Evolutionary conservation across 495 filamentous ascomycete species (phyloP).

Genomic region (Penicillium atrosanguineum): DNA sequence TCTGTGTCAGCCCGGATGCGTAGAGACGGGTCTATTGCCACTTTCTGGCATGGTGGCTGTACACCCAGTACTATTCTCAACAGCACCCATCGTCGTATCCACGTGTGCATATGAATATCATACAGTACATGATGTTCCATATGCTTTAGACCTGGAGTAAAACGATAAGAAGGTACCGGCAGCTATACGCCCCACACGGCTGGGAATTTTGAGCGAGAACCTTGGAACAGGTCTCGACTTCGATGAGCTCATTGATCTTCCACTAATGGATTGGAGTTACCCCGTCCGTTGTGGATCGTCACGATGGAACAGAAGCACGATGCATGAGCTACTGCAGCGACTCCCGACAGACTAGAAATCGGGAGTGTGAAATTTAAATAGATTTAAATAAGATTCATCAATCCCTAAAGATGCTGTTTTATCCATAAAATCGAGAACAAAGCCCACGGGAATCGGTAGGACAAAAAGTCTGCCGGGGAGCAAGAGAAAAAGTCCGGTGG

Average conservation of each 20-base stretch:
- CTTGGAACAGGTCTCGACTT: neutral
- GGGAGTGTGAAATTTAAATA: neutral
- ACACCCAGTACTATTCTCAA: no score
- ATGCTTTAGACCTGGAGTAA: no score
- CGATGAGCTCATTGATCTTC: neutral
- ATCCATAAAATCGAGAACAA: neutral
- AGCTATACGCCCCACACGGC: neutral
- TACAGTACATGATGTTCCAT: no score
- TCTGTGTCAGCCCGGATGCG: no score
- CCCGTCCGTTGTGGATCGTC: constrained; percentile 10
- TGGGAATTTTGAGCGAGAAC: neutral
- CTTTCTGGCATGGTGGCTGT: no score
- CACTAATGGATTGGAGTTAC: constrained; percentile 3
- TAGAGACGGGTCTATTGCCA: no score
- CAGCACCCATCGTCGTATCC: no score
- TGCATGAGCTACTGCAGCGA: neutral
- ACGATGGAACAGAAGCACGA: neutral
- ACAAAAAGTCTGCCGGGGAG: neutral
- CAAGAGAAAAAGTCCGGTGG: neutral
- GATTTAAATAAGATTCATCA: no score
- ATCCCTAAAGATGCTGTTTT: no score
- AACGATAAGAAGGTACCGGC: no score
- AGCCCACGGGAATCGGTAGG: neutral
- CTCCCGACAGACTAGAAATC: neutral
- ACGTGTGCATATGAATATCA: no score